Evolutionary conservation across 129 eudicot genomes (phyloP), one percentile per base, ranked within the genome.

Genomic region (Daucus carota): DNA sequence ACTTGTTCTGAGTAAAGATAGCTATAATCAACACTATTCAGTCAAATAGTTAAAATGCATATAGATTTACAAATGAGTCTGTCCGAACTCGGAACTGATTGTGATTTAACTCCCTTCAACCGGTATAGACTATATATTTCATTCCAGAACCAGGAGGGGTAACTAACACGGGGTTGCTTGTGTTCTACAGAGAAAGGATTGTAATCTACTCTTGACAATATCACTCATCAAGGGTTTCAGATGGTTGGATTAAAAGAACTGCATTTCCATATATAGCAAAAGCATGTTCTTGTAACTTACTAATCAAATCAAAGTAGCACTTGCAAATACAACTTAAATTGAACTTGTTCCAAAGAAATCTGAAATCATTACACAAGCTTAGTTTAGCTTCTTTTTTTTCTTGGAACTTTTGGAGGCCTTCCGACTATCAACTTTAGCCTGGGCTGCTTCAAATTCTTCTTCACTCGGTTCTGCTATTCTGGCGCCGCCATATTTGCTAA

Each of bases 381-480:
- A 20, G 33, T n/a, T 38, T n/a, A 24, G 28, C 29, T 70, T 14
- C 75, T 87, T 83, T 79, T 83, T 86, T 31, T 60, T 79, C 86
- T 81, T 90, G 41, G 92, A 78, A 72, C 83, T 85, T 29, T 78
- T 82, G 16, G 82, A 78, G 6, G 77, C 50, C 81, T 78, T 90
- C 8, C 84, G 83, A 69, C 88, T 78, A 74, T 90, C 92, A 24
- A 92, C 79, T 54, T 78, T 92, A 77, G 67, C 79, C 77, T 84
- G 81, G 34, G 89, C 90, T 82, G 90, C 98, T 82, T 88, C 92
- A 77, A 92, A 92, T 74, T 92, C 98, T 82, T 92, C 98, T n/a
- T 90, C 98, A 8, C 86, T 86, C 22, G 98, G 92, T 75, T 90
- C 96, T 12, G 85, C 68, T 72, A 45, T 47, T 20, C 80, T 40